Conservation (phyloP, 129 eudicot species). For the Flaveria ramosissima region DNA sequence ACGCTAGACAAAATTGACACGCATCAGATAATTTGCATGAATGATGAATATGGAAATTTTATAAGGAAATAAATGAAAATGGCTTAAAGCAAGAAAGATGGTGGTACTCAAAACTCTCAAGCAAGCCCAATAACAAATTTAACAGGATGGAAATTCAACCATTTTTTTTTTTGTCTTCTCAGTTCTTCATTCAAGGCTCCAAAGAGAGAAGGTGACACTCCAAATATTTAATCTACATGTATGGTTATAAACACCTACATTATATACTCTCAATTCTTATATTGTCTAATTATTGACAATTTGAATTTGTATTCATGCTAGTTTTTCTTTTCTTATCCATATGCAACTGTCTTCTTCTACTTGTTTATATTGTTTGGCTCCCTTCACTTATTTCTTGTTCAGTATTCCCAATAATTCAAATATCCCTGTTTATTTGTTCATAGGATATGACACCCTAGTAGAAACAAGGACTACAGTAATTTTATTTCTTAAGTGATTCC, state of each 20-base stretch:
- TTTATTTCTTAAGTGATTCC: not conserved
- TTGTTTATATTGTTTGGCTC: not conserved
- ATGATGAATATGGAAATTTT: not conserved
- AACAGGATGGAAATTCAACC: not conserved
- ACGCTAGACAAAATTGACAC: not conserved
- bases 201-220: not conserved
- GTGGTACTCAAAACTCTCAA: not conserved
- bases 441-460: not conserved
- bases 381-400: constrained; percentile 12
- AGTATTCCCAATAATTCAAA: not conserved
- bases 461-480: not conserved
- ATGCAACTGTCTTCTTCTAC: constrained; percentile 8
- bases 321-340: not conserved
- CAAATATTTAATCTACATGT: not conserved
- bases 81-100: constrained; percentile 6
- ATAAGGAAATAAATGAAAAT: constrained; percentile 1
- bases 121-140: not conserved
- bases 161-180: constrained; percentile 1
- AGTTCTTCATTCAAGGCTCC: constrained; percentile 1
- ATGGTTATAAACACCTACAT: constrained; percentile 5
- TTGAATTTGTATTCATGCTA: not conserved
- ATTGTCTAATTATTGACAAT: not conserved
- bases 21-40: not conserved
- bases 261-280: not conserved
- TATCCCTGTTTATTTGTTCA: not conserved